phyloP scores from a whole-genome alignment of 2,329 filamentous ascomycete genomes.

The Thielaviopsis euricoi region DNA sequence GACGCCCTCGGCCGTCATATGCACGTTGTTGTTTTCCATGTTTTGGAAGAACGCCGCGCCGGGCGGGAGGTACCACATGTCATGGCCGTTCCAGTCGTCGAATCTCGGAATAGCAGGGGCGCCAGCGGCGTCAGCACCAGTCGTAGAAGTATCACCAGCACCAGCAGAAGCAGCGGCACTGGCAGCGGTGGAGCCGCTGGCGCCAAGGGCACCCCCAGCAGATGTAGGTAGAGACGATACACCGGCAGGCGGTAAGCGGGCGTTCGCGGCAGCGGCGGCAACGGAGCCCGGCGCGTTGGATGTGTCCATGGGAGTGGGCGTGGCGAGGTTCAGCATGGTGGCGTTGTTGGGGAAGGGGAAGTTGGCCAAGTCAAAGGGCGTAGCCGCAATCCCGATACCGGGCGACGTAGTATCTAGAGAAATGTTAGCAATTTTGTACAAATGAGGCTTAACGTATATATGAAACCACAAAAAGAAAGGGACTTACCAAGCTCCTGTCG shows the following conservation, averaged over 20 bases:
- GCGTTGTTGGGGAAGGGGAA: constrained; percentile 37
- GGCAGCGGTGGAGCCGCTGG: background rate
- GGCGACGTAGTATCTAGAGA: constrained; percentile 14
- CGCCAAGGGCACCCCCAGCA: background rate
- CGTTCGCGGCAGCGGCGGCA: constrained; percentile 5
- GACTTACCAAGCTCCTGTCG: no score
- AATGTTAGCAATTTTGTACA: no score
- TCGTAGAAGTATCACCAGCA: no score
- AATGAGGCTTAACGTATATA: background rate
- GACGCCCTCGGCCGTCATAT: constrained; percentile 51
- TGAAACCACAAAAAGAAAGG: background rate
- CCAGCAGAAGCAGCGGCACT: constrained; percentile 15
- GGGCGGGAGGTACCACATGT: constrained; percentile 52
- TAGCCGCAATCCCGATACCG: constrained; percentile 37
- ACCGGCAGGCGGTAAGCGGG: background rate
- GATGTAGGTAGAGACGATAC: no score
- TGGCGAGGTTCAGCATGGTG: constrained; percentile 21
- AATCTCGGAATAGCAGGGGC: constrained; percentile 19
- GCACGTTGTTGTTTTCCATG: constrained; percentile 41
- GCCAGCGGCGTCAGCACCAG: no score
- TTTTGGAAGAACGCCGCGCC: constrained; percentile 50
- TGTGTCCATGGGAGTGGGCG: constrained; percentile 17
- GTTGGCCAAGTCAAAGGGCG: constrained; percentile 40
- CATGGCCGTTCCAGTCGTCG: constrained; percentile 40
- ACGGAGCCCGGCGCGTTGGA: background rate